phyloP scores from a whole-genome alignment of 176 grass and related monocot species.

The maize (Zea mays) region DNA sequence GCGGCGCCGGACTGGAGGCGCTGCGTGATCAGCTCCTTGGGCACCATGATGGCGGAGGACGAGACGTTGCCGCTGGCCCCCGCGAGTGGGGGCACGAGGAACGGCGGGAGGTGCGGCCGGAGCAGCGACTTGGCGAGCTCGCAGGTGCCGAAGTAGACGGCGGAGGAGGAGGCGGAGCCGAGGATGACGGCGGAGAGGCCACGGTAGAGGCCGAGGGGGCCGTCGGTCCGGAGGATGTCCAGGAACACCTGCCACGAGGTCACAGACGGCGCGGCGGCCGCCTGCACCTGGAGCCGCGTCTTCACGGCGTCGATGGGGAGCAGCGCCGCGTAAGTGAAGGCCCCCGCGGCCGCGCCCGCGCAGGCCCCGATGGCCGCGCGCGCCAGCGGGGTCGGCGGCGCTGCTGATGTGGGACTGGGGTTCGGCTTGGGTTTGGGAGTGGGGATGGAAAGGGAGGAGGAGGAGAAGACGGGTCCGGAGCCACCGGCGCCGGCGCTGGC shows the following conservation, averaged over 20 bases:
- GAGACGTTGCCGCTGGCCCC: conserved; percentile 83
- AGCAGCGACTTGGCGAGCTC: conserved; percentile 82
- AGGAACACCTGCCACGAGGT: conserved; percentile 58
- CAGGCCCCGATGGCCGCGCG: conserved; percentile 72
- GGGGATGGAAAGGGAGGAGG: conserved; percentile 38
- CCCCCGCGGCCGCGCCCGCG: conserved; percentile 75
- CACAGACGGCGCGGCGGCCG: conserved; percentile 37
- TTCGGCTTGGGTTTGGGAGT: background rate
- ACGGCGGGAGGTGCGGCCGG: conserved; percentile 41
- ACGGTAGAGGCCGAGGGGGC: conserved; percentile 71
- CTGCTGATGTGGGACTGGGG: background rate
- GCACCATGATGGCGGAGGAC: conserved; percentile 91
- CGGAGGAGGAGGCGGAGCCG: conserved; percentile 80
- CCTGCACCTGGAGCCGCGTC: conserved; percentile 81
- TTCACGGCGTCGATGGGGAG: conserved; percentile 90
- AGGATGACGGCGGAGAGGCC: conserved; percentile 75
- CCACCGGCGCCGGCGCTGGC: background rate
- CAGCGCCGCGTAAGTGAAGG: conserved; percentile 80
- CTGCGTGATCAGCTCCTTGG: conserved; percentile 98
- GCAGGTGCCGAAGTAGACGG: conserved; percentile 92
- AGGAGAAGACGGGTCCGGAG: conserved; percentile 36
- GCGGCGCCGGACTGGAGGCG: conserved; percentile 81
- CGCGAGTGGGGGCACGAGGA: conserved; percentile 80
- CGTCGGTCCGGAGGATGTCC: conserved; percentile 72
- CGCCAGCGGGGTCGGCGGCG: conserved; percentile 49